Evolutionary conservation across 306 rosid species (phyloP), one percentile per base, ranked within the genome.

Genomic region (Corylus americana): DNA sequence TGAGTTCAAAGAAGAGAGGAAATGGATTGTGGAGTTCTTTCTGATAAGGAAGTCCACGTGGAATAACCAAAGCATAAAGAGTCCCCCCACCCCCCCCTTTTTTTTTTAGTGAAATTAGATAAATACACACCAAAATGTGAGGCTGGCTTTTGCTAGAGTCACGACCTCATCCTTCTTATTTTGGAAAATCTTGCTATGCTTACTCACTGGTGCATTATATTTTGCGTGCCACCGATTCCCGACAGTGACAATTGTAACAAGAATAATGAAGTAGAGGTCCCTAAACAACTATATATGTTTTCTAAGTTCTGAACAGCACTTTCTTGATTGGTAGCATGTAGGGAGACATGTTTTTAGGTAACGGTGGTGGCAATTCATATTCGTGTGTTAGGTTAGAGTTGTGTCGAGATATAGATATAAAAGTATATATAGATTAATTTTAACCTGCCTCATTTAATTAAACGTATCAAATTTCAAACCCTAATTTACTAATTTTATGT

Each of bases 161-260:
- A 49, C 71, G 74, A 75, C 84, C 97, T 93, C 83, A 88, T 88
- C 93, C 92, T 77, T 78, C 49, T 48, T 44, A 55, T 48, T 16
- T 10, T 70, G 81, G 10, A 37, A 47, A 50, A 73, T 70, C 44
- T 47, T 2, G 11, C 25, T 51, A 74, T 29, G 71, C 37, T 55
- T 55, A 66, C 50, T 47, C 49, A 67, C 7, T 0, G 20, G 39
- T 67, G 75, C 79, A 74, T 55, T 69, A 70, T 80, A 82, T 84
- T 16, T 79, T 77, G 79, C 53, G 17, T 57, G 42, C 35, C 45
- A 71, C 39, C 6, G 44, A 29, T 69, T 12, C 67, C 4, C 13
- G 11, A 63, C 45, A 4, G 44, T 14, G 25, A 22, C 29, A 58
- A 9, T 8, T 22, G 64, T 25, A 4, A 27, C 29, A 11, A 7